A percentile compares a stretch with the other conserved stretches of the same genome.
phyloP scores from a whole-genome alignment of 2,329 filamentous ascomycete genomes.

The Colletotrichum sp. region DNA sequence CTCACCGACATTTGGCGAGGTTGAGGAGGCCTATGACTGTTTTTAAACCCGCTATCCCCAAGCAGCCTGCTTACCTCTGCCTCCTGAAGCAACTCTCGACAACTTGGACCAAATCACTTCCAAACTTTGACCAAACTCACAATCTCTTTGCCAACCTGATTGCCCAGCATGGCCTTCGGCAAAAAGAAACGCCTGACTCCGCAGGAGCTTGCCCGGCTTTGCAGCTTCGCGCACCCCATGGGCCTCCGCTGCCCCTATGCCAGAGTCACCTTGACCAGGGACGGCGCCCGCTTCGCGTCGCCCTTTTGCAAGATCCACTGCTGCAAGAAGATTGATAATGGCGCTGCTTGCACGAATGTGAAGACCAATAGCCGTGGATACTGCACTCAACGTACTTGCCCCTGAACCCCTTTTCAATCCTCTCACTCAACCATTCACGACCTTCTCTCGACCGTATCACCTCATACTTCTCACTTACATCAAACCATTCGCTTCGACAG shows the following conservation, averaged over 20 bases:
- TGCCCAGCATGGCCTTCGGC: not conserved
- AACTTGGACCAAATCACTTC: not conserved
- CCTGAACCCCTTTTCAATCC: not conserved
- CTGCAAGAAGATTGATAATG: slow-evolving; percentile 19
- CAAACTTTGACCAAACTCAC: not conserved
- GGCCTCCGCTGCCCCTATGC: slow-evolving; percentile 9
- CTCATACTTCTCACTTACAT: not conserved
- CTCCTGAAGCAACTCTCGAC: not conserved
- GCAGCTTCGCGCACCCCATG: slow-evolving; percentile 1
- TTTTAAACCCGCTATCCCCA: not conserved
- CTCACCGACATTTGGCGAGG: slow-evolving; percentile 4
- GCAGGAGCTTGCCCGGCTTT: slow-evolving; percentile 11
- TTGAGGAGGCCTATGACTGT: not conserved
- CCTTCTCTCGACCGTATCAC: not conserved
- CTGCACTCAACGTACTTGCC: slow-evolving; percentile 8
- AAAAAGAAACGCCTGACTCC: slow-evolving; percentile 1
- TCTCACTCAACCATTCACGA: not conserved
- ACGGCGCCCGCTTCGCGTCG: not conserved
- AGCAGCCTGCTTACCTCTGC: too few species aligned
- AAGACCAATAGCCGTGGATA: slow-evolving; percentile 14
- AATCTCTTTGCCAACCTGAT: not conserved
- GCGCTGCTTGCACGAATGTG: slow-evolving; percentile 8
- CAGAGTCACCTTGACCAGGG: slow-evolving; percentile 12
- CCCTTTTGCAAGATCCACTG: slow-evolving; percentile 20
- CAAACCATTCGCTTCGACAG: not conserved